Evolutionary conservation across 169 alveolate genomes (phyloP), one percentile per base, ranked within the genome.

Genomic region (Miamiensis avidus): DNA sequence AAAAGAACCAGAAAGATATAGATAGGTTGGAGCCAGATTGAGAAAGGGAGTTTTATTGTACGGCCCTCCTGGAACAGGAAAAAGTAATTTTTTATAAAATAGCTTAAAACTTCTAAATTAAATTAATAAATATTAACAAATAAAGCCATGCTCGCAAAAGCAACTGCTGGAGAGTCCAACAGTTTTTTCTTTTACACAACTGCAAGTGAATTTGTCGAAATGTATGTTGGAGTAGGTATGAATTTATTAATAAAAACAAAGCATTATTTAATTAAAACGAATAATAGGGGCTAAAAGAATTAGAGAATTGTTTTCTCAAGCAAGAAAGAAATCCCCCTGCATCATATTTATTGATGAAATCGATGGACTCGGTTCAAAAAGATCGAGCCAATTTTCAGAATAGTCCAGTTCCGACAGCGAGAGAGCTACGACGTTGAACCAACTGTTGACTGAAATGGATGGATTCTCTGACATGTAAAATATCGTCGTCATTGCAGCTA

Each of bases 81-180:
- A 49, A 85, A 85, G 72, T 49, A 49, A 49, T 4, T 49, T 11
- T 4, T 49, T 49, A n/a, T n/a, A n/a, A n/a, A n/a, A n/a, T n/a
- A n/a, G n/a, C n/a, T n/a, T n/a, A n/a, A n/a, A n/a, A n/a, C n/a
- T n/a, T n/a, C n/a, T n/a, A n/a, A n/a, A n/a, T n/a, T n/a, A n/a
- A n/a, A n/a, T n/a, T n/a, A 73, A 1, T 25, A 27, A 34, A 33
- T 31, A 82, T 91, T 92, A 20, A 90, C 94, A 30, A 96, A 96
- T 28, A 98, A 98, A 88, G 98, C 99, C 11, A 92, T 98, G 86
- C 94, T 99, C 30, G 99, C 99, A 4, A 95, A 99, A 82, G 99
- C 99, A 0, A 99, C 99, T 74, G 99, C 99, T 72, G 98, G 98
- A 89, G 98, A 99, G 79, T 99, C 99, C 28, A 89, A 91, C 82